Conservation (phyloP, 441 rosid genomes). For the Gossypium aridum region DNA sequence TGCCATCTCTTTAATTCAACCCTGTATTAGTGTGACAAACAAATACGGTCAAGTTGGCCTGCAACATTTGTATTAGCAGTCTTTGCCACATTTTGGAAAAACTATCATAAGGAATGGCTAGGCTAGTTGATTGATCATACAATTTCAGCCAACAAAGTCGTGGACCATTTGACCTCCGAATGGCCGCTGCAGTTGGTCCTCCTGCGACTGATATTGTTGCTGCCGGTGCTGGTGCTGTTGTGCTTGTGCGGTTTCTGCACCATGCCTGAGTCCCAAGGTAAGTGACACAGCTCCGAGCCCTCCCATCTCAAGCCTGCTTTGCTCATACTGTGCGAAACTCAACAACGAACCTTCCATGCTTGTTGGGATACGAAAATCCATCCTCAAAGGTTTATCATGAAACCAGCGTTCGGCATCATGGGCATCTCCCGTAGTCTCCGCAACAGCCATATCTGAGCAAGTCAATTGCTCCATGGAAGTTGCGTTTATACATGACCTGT, state of each 20-base stretch:
- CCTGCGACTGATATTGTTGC: constrained; percentile 27
- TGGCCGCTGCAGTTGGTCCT: constrained; percentile 31
- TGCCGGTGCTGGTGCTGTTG: constrained; percentile 22
- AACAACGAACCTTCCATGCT: constrained; percentile 33
- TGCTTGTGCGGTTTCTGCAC: constrained; percentile 32
- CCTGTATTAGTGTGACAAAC: neutral
- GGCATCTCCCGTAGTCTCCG: constrained; percentile 16
- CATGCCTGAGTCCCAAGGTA: constrained; percentile 53
- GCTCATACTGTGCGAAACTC: constrained; percentile 37
- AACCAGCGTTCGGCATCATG: constrained; percentile 24
- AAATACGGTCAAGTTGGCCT: neutral
- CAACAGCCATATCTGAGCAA: constrained; percentile 16
- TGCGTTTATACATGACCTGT: constrained; percentile 13
- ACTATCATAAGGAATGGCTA: neutral
- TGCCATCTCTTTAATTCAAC: neutral
- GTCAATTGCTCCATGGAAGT: constrained; percentile 22
- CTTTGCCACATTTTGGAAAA: neutral
- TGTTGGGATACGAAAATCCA: constrained; percentile 29
- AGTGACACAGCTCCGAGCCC: constrained; percentile 47
- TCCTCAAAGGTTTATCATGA: constrained; percentile 40
- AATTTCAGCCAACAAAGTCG: constrained; percentile 42
- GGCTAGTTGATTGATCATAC: neutral
- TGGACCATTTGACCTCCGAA: constrained; percentile 48
- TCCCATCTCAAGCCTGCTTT: constrained; percentile 31
- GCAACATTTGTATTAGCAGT: neutral